Conservation (phyloP, 2,329 filamentous ascomycete genomes). For the Cordyceps militaris region DNA sequence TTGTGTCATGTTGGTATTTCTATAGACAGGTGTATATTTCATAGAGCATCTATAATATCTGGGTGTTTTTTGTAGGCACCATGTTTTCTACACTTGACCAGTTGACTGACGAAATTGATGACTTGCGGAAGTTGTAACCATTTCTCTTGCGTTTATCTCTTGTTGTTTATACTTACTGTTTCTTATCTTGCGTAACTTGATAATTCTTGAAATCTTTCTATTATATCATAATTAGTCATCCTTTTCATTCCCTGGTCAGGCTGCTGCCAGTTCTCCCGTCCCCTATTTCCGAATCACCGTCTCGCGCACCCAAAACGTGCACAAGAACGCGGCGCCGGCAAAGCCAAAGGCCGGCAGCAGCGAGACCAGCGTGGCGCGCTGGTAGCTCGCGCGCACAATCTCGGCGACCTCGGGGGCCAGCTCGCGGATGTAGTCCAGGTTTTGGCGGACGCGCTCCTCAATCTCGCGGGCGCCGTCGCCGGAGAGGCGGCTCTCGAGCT, state of each 20-base stretch:
- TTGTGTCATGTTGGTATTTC: not conserved
- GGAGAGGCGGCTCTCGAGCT: conserved; percentile 47
- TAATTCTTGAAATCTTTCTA: too few species aligned
- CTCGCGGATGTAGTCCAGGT: conserved; percentile 59
- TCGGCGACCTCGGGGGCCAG: conserved; percentile 53
- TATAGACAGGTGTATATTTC: not conserved
- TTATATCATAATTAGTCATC: not conserved
- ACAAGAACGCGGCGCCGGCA: conserved; percentile 30
- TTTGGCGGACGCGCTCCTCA: conserved; percentile 61
- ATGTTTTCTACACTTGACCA: too few species aligned
- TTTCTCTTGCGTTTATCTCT: too few species aligned
- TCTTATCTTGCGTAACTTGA: too few species aligned
- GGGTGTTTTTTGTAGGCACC: too few species aligned
- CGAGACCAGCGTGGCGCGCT: conserved; percentile 35
- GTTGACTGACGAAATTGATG: too few species aligned
- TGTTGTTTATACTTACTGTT: too few species aligned
- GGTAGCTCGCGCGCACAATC: conserved; percentile 62
- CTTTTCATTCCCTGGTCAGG: not conserved
- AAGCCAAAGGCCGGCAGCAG: conserved; percentile 34
- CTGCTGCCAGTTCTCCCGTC: not conserved
- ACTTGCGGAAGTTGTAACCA: too few species aligned
- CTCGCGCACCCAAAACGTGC: conserved; percentile 48
- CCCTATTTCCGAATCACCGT: conserved; percentile 29
- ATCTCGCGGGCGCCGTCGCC: conserved; percentile 57
- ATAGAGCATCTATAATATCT: too few species aligned